Evolutionary conservation across 2,329 filamentous ascomycete genomes (phyloP).

Genomic region (Cadophora gregata): DNA sequence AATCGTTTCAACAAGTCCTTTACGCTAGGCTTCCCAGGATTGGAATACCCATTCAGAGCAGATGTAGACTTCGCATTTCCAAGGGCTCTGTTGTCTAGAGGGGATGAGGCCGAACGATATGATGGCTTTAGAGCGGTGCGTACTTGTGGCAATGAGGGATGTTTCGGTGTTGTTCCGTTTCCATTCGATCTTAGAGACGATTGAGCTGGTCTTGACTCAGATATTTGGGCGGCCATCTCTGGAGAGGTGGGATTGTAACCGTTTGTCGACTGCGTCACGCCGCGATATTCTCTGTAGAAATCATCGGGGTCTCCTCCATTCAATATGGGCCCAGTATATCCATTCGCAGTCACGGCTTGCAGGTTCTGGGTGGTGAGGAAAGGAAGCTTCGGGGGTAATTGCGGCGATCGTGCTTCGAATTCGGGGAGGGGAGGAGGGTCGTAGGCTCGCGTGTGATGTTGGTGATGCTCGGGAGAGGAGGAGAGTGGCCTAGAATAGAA

Average conservation of each 20-base stretch:
- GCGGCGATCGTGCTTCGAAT: conserved; percentile 33
- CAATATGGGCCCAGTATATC: conserved; percentile 31
- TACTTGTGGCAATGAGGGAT: conserved; percentile 49
- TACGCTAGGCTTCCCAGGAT: conserved; percentile 62
- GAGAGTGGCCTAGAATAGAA: conserved; percentile 41
- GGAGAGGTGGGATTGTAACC: conserved; percentile 32
- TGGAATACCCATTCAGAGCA: conserved; percentile 36
- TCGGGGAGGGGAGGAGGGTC: conserved; percentile 36
- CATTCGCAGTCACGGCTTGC: conserved; percentile 36
- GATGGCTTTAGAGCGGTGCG: conserved; percentile 51
- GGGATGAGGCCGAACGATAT: conserved; percentile 61
- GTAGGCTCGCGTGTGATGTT: conserved; percentile 32
- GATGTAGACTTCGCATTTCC: conserved; percentile 37
- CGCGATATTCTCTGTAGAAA: conserved; percentile 55
- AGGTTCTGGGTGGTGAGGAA: conserved; percentile 41
- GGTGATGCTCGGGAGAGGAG: conserved; percentile 31
- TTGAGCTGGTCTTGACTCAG: conserved; percentile 50
- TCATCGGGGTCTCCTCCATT: conserved; percentile 50
- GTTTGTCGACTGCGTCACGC: conserved; percentile 42
- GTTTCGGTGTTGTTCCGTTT: conserved; percentile 56
- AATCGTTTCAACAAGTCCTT: conserved; percentile 82
- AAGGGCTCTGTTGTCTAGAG: conserved; percentile 50
- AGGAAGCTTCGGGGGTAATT: conserved; percentile 39
- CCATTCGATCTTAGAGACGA: conserved; percentile 55
- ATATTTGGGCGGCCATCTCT: conserved; percentile 42